Evolutionary conservation across 2,329 filamentous ascomycete genomes (phyloP).

Genomic region (Calonectria montana): DNA sequence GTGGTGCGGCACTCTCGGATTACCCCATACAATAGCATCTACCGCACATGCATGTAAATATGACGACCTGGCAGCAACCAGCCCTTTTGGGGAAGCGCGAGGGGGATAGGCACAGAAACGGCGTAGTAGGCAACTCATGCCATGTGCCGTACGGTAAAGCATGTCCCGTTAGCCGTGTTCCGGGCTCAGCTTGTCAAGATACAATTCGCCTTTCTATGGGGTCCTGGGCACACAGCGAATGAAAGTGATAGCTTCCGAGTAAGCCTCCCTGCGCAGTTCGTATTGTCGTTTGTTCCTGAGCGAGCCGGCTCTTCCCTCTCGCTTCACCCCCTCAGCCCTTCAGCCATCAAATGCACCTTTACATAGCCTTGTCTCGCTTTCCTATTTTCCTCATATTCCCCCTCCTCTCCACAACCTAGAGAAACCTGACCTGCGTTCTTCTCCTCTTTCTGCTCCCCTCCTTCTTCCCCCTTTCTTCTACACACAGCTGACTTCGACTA

Average conservation of each 20-base stretch:
- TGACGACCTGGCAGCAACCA: neutral
- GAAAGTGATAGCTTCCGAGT: neutral
- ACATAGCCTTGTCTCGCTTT: constrained; percentile 19
- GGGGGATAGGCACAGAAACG: neutral
- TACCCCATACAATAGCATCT: constrained; percentile 20
- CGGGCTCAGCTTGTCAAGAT: neutral
- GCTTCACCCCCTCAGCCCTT: constrained; percentile 9
- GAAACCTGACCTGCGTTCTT: neutral
- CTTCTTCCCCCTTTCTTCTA: constrained; percentile 21
- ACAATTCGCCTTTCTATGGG: neutral
- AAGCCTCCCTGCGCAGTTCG: constrained; percentile 5
- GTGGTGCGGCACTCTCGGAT: constrained; percentile 1
- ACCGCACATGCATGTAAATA: constrained; percentile 13
- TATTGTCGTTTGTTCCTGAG: constrained; percentile 18
- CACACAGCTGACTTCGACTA: neutral
- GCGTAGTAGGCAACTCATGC: neutral
- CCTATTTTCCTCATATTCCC: constrained; percentile 22
- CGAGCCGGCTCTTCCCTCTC: constrained; percentile 13
- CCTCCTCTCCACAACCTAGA: constrained; percentile 9
- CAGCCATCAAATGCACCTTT: constrained; percentile 3
- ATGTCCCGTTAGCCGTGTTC: constrained; percentile 19
- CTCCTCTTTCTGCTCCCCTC: constrained; percentile 22
- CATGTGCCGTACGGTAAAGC: constrained; percentile 7
- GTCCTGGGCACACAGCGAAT: neutral
- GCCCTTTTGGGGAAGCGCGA: constrained; percentile 7